These are phyloP conservation scores for Curvularia hawaiiensis DNA, from an alignment of 2,329 filamentous ascomycete species.

Conservation along the genomic window DNA sequence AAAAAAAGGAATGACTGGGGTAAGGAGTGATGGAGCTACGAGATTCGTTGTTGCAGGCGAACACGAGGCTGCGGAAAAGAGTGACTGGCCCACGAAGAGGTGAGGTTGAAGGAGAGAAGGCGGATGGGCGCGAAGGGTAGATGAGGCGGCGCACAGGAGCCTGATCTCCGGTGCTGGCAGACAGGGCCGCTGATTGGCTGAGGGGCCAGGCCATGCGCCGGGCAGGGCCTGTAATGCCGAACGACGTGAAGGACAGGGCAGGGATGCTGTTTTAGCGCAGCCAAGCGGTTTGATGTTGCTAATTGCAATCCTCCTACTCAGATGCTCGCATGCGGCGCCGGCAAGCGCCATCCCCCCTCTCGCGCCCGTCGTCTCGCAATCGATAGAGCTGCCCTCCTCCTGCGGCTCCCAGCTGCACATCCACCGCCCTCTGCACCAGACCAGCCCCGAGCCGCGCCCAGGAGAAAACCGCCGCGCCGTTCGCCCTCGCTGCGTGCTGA, in stretches of 20 bases:
- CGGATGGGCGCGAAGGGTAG: slow-evolving; percentile 39
- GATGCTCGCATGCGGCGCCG: neutral
- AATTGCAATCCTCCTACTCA: slow-evolving; percentile 13
- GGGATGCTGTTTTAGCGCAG: slow-evolving; percentile 19
- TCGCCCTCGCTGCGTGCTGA: slow-evolving; percentile 25
- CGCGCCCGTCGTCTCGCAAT: slow-evolving; percentile 9
- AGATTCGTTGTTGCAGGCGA: slow-evolving; percentile 22
- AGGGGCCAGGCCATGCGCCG: slow-evolving; percentile 28
- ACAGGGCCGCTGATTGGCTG: slow-evolving; percentile 30
- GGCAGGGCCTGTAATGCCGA: slow-evolving; percentile 24
- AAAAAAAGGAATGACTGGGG: slow-evolving; percentile 49
- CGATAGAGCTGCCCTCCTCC: slow-evolving; percentile 11
- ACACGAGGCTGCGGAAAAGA: slow-evolving; percentile 33
- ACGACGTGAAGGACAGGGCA: slow-evolving; percentile 16
- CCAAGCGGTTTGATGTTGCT: slow-evolving; percentile 36
- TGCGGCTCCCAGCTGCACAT: slow-evolving; percentile 17
- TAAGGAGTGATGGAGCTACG: slow-evolving; percentile 37
- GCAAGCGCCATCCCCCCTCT: neutral
- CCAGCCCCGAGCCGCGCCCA: slow-evolving; percentile 17
- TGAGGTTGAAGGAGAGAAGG: slow-evolving; percentile 41
- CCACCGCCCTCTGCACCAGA: slow-evolving; percentile 13
- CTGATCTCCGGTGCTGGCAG: slow-evolving; percentile 29
- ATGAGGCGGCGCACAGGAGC: slow-evolving; percentile 38
- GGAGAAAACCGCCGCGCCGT: slow-evolving; percentile 28
- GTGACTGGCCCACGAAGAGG: slow-evolving; percentile 37